Percentiles rank a stretch among this genome's conserved stretches.
Conservation (phyloP, 805 yeast species). For the Saturnispora dispora region DNA sequence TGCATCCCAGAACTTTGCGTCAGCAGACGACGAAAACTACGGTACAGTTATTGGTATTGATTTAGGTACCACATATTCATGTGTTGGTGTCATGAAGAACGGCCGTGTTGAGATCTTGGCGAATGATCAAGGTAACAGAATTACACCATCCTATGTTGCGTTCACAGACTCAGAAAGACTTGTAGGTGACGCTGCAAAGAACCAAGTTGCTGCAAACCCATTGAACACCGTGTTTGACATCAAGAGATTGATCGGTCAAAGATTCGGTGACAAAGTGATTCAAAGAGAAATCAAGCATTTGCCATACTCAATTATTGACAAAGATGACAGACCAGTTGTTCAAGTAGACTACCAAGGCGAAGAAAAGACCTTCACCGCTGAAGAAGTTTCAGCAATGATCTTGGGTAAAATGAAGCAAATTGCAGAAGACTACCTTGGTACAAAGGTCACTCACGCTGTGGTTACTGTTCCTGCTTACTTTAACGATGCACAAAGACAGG, state of each 20-base stretch:
- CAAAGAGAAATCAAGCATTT: conserved; percentile 75
- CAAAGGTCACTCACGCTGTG: conserved; percentile 78
- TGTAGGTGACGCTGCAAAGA: conserved; percentile 97
- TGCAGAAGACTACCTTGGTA: conserved; percentile 86
- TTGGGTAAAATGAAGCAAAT: conserved; percentile 85
- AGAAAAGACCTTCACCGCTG: conserved; percentile 79
- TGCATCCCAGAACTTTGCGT: conserved; percentile 20
- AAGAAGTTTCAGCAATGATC: conserved; percentile 91
- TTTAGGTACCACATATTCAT: conserved; percentile 95
- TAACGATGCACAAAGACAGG: conserved; percentile 91
- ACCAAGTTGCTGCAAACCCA: conserved; percentile 97
- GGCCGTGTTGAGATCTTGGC: conserved; percentile 86
- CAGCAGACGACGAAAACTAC: conserved; percentile 23
- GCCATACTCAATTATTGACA: conserved; percentile 75
- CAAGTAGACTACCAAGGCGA: conserved; percentile 87
- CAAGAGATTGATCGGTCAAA: conserved; percentile 86
- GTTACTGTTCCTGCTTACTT: conserved; percentile 91
- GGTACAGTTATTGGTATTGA: conserved; percentile 75
- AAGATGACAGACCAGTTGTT: conserved; percentile 79
- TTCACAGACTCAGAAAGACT: conserved; percentile 93
- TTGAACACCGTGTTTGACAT: conserved; percentile 90
- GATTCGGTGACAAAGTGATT: conserved; percentile 72
- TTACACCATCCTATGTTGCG: conserved; percentile 94
- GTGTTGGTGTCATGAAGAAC: conserved; percentile 68
- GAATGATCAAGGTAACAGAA: conserved; percentile 97